Conservation (phyloP, 352 stramenopile genomes). For the Phytophthora syringae region DNA sequence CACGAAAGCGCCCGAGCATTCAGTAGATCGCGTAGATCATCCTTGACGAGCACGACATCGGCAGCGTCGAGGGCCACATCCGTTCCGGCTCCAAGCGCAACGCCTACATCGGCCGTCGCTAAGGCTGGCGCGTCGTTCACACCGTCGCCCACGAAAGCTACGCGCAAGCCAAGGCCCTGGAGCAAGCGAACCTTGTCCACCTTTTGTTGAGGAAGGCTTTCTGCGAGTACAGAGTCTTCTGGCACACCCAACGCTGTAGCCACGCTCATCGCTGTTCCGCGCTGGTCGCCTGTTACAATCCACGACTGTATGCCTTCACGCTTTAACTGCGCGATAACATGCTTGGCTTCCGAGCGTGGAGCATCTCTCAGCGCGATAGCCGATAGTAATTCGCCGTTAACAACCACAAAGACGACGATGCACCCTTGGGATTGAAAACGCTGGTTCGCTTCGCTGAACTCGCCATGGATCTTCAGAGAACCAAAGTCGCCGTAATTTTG, state of each 20-base stretch:
- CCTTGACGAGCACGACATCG: conserved; percentile 79
- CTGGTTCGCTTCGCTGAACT: conserved; percentile 54
- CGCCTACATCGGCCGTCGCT: conserved; percentile 71
- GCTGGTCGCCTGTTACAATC: conserved; percentile 83
- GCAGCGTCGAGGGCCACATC: conserved; percentile 76
- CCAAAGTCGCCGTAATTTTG: conserved; percentile 35
- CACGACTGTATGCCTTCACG: conserved; percentile 66
- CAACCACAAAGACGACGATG: conserved; percentile 63
- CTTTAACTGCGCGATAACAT: conserved; percentile 63
- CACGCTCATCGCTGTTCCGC: conserved; percentile 59
- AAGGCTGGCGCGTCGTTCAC: conserved; percentile 77
- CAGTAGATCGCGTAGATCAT: conserved; percentile 70
- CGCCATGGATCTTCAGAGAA: conserved; percentile 42
- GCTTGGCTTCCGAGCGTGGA: conserved; percentile 53
- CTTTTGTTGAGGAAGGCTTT: conserved; percentile 80
- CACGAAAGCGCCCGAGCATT: conserved; percentile 68
- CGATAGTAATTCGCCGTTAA: conserved; percentile 60
- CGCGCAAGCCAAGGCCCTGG: conserved; percentile 70
- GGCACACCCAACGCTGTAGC: conserved; percentile 57
- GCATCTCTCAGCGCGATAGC: conserved; percentile 64
- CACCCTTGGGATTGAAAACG: conserved; percentile 56
- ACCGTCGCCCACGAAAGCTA: conserved; percentile 79
- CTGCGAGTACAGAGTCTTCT: conserved; percentile 60
- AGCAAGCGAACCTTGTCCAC: conserved; percentile 76
- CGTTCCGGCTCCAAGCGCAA: conserved; percentile 70